Conservation (phyloP, 768 basidiomycete species). For the Mrakia frigida region DNA sequence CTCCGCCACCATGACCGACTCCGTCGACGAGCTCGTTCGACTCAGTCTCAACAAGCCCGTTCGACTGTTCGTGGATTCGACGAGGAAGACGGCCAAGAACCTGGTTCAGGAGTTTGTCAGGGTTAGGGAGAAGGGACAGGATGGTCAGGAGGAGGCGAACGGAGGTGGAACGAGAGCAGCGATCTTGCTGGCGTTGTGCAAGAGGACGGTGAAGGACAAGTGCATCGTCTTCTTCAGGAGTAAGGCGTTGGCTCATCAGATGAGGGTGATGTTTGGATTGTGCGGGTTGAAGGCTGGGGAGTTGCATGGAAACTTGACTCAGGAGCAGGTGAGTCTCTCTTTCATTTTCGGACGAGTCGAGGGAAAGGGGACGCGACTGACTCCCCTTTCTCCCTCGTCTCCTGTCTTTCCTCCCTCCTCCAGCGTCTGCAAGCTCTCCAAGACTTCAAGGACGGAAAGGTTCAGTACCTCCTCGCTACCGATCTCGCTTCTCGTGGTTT, state of each 20-base stretch:
- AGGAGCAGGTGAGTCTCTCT: constrained; percentile 69
- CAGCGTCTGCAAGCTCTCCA: constrained; percentile 82
- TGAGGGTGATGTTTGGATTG: constrained; percentile 85
- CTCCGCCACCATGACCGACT: constrained; percentile 98
- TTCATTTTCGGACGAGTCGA: not conserved
- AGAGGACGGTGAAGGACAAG: constrained; percentile 72
- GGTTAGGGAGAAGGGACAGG: constrained; percentile 70
- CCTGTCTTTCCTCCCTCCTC: not conserved
- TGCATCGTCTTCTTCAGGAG: constrained; percentile 93
- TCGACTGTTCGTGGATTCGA: constrained; percentile 90
- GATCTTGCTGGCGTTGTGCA: constrained; percentile 62
- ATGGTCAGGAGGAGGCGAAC: constrained; percentile 56
- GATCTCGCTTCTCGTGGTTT: constrained; percentile 68
- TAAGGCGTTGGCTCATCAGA: constrained; percentile 95
- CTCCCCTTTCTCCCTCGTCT: not conserved
- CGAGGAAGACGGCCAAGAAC: constrained; percentile 74
- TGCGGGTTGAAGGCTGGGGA: constrained; percentile 73
- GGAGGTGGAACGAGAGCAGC: constrained; percentile 42
- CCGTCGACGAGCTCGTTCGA: constrained; percentile 84
- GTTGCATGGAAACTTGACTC: constrained; percentile 88
- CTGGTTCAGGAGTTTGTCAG: constrained; percentile 93
- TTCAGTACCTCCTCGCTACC: constrained; percentile 93
- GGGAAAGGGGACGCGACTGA: not conserved
- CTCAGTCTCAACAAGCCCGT: constrained; percentile 91
- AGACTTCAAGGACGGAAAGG: constrained; percentile 75